A percentile compares a stretch with the other conserved stretches of the same genome.
phyloP scores from a whole-genome alignment of 257 asterid species.

The Phtheirospermum japonicum region DNA sequence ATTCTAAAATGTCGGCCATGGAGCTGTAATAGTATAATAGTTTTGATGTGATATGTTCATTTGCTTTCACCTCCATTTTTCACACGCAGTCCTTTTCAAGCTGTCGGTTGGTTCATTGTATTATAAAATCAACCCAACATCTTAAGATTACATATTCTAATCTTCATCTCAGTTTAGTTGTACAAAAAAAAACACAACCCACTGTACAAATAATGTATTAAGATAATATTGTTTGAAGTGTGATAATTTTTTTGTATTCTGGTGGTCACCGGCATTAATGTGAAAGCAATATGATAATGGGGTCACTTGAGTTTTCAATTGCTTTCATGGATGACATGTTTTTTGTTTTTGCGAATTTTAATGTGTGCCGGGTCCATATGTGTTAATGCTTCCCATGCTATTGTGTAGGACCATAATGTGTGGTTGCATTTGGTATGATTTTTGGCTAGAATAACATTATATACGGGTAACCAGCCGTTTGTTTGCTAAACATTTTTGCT shows the following conservation, averaged over 20 bases:
- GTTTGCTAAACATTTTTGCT: slow-evolving; percentile 5
- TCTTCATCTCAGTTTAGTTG: slow-evolving; percentile 27
- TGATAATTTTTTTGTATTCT: slow-evolving; percentile 1
- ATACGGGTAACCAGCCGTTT: background rate
- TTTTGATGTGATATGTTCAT: slow-evolving; percentile 33
- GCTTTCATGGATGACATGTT: slow-evolving; percentile 27
- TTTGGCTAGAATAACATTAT: slow-evolving; percentile 6
- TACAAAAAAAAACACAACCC: background rate
- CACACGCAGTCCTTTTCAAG: slow-evolving; percentile 29
- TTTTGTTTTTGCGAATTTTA: slow-evolving; percentile 33
- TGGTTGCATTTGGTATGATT: slow-evolving; percentile 41
- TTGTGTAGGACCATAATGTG: slow-evolving; percentile 52
- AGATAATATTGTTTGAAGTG: slow-evolving; percentile 11
- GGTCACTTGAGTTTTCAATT: slow-evolving; percentile 25
- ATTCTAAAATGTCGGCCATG: slow-evolving; percentile 31
- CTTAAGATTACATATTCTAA: background rate
- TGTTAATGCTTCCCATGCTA: slow-evolving; percentile 35
- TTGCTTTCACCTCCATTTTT: slow-evolving; percentile 25
- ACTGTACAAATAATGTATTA: background rate
- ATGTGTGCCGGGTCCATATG: slow-evolving; percentile 46
- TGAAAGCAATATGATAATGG: slow-evolving; percentile 26
- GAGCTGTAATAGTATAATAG: slow-evolving; percentile 27
- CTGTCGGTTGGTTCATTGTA: slow-evolving; percentile 24
- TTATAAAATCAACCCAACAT: slow-evolving; percentile 1
- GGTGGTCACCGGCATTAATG: slow-evolving; percentile 35